A percentile compares a stretch with the other conserved stretches of the same genome.
Evolutionary conservation across 345 rosid species (phyloP).

Genomic region (Pistacia integerrima): DNA sequence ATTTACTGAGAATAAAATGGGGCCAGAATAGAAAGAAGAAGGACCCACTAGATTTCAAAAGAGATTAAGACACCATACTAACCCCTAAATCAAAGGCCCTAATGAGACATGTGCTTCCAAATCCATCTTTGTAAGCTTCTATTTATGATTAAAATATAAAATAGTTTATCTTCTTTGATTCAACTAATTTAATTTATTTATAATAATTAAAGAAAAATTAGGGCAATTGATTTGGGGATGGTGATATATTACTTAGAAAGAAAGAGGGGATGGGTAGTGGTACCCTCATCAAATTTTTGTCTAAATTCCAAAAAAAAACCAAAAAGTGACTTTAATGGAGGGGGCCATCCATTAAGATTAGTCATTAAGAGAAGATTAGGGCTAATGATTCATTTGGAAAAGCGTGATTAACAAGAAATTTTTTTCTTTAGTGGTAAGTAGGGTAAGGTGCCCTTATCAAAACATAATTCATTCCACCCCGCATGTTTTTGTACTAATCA

Average conservation of each 20-base stretch:
- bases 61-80: conserved; percentile 46
- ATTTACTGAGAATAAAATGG: not conserved
- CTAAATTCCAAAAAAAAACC: conserved; percentile 22
- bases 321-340: conserved; percentile 44
- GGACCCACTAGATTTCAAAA: conserved; percentile 33
- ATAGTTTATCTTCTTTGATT: not conserved
- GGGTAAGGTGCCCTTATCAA: conserved; percentile 33
- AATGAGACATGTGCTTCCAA: conserved; percentile 27
- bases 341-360: conserved; percentile 48
- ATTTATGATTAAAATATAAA: not conserved
- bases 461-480: not conserved
- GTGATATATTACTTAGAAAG: conserved; percentile 9
- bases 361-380: conserved; percentile 55
- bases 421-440: conserved; percentile 26
- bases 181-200: not conserved
- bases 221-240: not conserved
- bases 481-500: too few species aligned
- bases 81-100: conserved; percentile 27
- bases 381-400: conserved; percentile 41
- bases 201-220: not conserved
- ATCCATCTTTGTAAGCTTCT: conserved; percentile 20
- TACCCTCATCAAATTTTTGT: conserved; percentile 10
- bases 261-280: conserved; percentile 6
- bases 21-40: not conserved
- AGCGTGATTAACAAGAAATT: conserved; percentile 21